Evolutionary conservation across 1,284 basidiomycete genomes (phyloP), one percentile per base, ranked within the genome.

Genomic region (Puccinia sorghi): DNA sequence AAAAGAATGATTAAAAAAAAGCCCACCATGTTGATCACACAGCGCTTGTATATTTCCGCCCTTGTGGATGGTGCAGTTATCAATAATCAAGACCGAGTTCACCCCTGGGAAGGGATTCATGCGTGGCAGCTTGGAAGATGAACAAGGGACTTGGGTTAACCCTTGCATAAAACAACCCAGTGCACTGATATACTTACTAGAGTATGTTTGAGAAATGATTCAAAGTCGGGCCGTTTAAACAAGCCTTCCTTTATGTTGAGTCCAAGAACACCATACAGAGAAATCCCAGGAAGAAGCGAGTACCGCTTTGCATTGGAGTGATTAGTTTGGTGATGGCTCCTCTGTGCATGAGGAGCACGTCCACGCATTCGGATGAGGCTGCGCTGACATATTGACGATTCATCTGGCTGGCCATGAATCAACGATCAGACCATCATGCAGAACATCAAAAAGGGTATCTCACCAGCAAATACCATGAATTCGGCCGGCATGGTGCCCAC

Each of bases 21-120:
- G 4, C 32, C 32, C 32, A 32, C 32, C 69, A n/a, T 50, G 27
- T n/a, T 39, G 48, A 56, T 54, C 25, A 12, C 69, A 71, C 1
- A 71, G 25, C 8, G 39, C 6, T 20, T 54, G 52, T 8, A 71
- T 25, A 22, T 22, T 56, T 32, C 50, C 48, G 1, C 69, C 69
- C 5, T 56, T 22, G 25, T 71, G 69, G 27, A 71, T 56, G 7
- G 25, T 22, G 25, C 52, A 39, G 25, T 71, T 71, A 22, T 71
- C 69, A 2, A 71, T 8, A 56, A 71, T 57, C 25, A 56, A 48
- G 1, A 71, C 69, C n/a, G 50, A 71, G 22, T 71, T 71, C 2
- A 27, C 4, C 17, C 27, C 69, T 32, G 69, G 69, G 20, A 54
- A 71, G 11, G 27, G 50, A 71, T 71, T 71, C 50, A 71, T 71